Evolutionary conservation across 345 rosid species (phyloP).

Genomic region (Cochlearia excelsa): DNA sequence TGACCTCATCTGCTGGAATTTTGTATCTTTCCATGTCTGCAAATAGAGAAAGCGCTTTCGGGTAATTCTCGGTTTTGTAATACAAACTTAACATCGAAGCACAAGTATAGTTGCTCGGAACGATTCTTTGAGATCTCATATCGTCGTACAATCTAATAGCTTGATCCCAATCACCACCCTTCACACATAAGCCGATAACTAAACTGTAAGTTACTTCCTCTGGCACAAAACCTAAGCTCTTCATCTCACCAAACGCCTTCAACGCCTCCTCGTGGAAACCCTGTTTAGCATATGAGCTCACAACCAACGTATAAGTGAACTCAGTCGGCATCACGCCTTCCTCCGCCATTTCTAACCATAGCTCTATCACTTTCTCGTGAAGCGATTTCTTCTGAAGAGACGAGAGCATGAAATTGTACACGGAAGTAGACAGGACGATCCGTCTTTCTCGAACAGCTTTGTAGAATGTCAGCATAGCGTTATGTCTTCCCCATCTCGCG

Average conservation of each 20-base stretch:
- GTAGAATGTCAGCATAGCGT: constrained; percentile 70
- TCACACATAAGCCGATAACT: constrained; percentile 56
- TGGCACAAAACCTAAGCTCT: constrained; percentile 54
- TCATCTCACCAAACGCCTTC: constrained; percentile 66
- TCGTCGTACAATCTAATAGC: constrained; percentile 64
- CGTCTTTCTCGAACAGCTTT: constrained; percentile 72
- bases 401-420: constrained; percentile 86
- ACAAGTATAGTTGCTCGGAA: constrained; percentile 87
- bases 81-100: constrained; percentile 85
- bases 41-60: constrained; percentile 84
- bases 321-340: constrained; percentile 52
- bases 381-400: constrained; percentile 85
- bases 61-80: constrained; percentile 66
- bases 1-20: constrained; percentile 76
- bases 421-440: constrained; percentile 53
- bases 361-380: constrained; percentile 58
- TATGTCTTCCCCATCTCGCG: constrained; percentile 92
- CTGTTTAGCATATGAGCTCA: constrained; percentile 65
- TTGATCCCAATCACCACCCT: constrained; percentile 54
- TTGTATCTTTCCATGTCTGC: constrained; percentile 67
- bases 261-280: constrained; percentile 57
- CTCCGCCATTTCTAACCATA: constrained; percentile 69
- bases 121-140: constrained; percentile 57
- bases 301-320: constrained; percentile 74
- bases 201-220: constrained; percentile 81